Conservation (phyloP, 495 filamentous ascomycete genomes). For the Apodospora peruviana region DNA sequence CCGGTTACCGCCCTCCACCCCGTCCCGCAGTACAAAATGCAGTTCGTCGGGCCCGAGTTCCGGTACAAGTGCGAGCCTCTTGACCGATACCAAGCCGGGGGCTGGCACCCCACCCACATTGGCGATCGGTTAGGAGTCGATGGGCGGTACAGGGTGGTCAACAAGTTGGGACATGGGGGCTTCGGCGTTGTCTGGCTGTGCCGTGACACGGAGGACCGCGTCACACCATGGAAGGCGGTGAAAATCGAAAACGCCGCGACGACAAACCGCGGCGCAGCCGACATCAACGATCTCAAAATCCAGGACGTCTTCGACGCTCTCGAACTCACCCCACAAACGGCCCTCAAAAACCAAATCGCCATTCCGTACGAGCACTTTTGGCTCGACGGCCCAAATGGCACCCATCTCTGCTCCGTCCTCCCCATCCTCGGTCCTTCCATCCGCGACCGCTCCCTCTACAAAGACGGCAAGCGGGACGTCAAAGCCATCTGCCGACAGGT, state of each 20-base stretch:
- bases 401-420: neutral
- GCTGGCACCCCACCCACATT: neutral
- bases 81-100: neutral
- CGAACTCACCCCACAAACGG: neutral
- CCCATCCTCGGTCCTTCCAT: neutral
- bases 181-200: constrained; percentile 49
- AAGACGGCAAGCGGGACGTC: neutral
- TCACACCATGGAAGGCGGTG: neutral
- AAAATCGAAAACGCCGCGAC: neutral
- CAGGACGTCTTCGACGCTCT: neutral
- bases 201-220: constrained; percentile 16
- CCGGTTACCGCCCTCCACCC: no score
- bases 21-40: no score
- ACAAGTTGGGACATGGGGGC: constrained; percentile 45
- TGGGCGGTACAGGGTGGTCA: constrained; percentile 32
- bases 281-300: neutral
- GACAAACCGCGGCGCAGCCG: neutral
- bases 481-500: neutral
- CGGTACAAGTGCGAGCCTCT: neutral
- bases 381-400: neutral
- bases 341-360: neutral
- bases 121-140: neutral
- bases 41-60: no score
- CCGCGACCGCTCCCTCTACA: neutral
- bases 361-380: neutral